Percentiles rank a stretch among this genome's conserved stretches.
Conservation (phyloP, 495 filamentous ascomycete genomes). For the Massariosphaeria phaeospora region DNA sequence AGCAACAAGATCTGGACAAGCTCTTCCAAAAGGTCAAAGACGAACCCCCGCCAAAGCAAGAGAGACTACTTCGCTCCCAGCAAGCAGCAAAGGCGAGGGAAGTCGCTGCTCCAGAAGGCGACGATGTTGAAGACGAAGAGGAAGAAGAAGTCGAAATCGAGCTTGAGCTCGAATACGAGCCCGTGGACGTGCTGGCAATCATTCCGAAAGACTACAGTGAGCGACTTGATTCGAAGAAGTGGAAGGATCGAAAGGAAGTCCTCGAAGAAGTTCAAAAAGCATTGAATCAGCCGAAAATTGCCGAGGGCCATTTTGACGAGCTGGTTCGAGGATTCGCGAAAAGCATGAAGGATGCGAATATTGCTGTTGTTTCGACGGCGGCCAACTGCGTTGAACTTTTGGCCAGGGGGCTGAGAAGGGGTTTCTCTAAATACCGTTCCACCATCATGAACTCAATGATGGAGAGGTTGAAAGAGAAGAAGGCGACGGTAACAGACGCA, state of each 20-base stretch:
- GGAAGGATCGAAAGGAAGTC: conserved; percentile 97
- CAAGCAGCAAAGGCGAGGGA: conserved; percentile 73
- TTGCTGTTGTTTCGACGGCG: conserved; percentile 87
- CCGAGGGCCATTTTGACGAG: conserved; percentile 83
- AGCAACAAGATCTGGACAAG: conserved; percentile 90
- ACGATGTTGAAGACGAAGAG: conserved; percentile 48
- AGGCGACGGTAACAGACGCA: conserved; percentile 80
- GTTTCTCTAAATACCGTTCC: conserved; percentile 74
- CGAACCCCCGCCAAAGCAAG: conserved; percentile 82
- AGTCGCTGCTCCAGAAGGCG: conserved; percentile 54
- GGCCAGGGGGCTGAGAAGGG: conserved; percentile 78
- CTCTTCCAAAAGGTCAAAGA: conserved; percentile 89
- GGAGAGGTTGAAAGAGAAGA: conserved; percentile 96
- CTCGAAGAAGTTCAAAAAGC: conserved; percentile 72
- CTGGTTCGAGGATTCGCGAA: conserved; percentile 79
- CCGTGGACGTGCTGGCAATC: conserved; percentile 82
- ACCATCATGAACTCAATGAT: conserved; percentile 79
- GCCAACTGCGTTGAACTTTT: conserved; percentile 89
- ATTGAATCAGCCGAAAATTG: conserved; percentile 84
- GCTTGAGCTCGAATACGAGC: conserved; percentile 64
- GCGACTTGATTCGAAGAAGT: conserved; percentile 80
- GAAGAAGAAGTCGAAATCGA: conserved; percentile 77
- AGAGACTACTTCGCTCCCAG: conserved; percentile 80
- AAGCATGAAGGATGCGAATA: conserved; percentile 97
- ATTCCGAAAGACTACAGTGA: conserved; percentile 77